Conservation (phyloP, 306 rosid genomes). For the Canavalia ensiformis region DNA sequence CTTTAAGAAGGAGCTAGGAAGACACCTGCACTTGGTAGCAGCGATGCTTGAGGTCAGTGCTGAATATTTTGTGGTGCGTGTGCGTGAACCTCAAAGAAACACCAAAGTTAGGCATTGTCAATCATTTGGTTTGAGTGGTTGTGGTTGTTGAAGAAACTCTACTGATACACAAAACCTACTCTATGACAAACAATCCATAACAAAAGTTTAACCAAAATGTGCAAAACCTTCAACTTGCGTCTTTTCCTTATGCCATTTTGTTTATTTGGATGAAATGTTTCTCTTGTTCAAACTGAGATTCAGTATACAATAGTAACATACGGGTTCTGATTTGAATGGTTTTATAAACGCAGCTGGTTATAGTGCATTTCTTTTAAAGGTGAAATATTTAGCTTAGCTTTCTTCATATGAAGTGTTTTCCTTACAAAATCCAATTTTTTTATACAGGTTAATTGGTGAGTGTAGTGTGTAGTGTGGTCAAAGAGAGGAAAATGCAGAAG, state of each 20-base stretch:
- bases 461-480: conserved; percentile 31
- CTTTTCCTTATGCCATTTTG: conserved; percentile 12
- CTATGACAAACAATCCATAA: not conserved
- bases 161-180: conserved; percentile 36
- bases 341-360: conserved; percentile 1
- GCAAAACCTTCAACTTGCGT: conserved; percentile 1
- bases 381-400: not conserved
- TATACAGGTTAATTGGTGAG: conserved; percentile 33
- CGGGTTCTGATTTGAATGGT: conserved; percentile 5
- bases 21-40: not conserved
- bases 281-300: not conserved
- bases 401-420: conserved; percentile 31
- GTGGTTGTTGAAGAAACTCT: conserved; percentile 49
- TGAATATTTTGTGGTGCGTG: not conserved
- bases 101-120: conserved; percentile 38
- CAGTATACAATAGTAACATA: not conserved
- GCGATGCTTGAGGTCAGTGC: conserved; percentile 47
- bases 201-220: not conserved
- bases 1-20: not conserved
- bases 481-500: conserved; percentile 67
- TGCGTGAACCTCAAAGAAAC: conserved; percentile 6
- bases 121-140: conserved; percentile 62
- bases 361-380: not conserved
- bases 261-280: conserved; percentile 12
- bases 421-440: conserved; percentile 13